phyloP scores from a whole-genome alignment of 1,284 basidiomycete species.

The Trametes polyzona region DNA sequence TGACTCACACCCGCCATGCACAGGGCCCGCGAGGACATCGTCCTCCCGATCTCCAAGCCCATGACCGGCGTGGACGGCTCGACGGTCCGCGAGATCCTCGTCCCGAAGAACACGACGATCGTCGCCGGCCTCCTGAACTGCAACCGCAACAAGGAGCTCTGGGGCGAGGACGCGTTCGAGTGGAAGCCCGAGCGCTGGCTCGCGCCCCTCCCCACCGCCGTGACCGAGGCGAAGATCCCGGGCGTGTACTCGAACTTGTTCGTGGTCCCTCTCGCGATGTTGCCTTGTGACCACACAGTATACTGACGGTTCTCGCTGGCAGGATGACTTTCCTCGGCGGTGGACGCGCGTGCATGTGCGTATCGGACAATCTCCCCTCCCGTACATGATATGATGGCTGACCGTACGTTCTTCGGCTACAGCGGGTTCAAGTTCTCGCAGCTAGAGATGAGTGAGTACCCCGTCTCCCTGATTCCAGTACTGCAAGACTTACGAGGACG shows the following conservation, averaged over 20 bases:
- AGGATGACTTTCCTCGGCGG: slow-evolving; percentile 32
- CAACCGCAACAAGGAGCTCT: slow-evolving; percentile 24
- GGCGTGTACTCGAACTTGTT: slow-evolving; percentile 27
- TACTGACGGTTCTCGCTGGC: too few species aligned
- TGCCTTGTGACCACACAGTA: too few species aligned
- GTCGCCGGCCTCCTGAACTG: slow-evolving; percentile 21
- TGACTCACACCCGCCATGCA: not conserved
- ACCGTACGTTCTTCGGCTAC: not conserved
- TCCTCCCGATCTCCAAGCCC: slow-evolving; percentile 22
- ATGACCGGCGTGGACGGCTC: slow-evolving; percentile 21
- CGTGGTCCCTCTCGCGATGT: not conserved
- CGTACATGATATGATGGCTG: not conserved
- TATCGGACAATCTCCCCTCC: not conserved
- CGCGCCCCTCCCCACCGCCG: slow-evolving; percentile 9
- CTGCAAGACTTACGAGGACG: not conserved
- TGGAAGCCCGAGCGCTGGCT: slow-evolving; percentile 32
- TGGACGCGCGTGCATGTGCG: slow-evolving; percentile 29
- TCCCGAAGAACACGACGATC: slow-evolving; percentile 17
- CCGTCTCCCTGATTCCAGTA: not conserved
- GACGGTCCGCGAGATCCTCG: slow-evolving; percentile 16
- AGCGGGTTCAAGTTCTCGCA: not conserved
- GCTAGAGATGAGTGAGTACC: not conserved
- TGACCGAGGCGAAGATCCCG: slow-evolving; percentile 19
- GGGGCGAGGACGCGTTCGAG: slow-evolving; percentile 29
- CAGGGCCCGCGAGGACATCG: slow-evolving; percentile 15